Evolutionary conservation across 345 rosid genomes (phyloP).

Genomic region (Eucalyptus sp.): DNA sequence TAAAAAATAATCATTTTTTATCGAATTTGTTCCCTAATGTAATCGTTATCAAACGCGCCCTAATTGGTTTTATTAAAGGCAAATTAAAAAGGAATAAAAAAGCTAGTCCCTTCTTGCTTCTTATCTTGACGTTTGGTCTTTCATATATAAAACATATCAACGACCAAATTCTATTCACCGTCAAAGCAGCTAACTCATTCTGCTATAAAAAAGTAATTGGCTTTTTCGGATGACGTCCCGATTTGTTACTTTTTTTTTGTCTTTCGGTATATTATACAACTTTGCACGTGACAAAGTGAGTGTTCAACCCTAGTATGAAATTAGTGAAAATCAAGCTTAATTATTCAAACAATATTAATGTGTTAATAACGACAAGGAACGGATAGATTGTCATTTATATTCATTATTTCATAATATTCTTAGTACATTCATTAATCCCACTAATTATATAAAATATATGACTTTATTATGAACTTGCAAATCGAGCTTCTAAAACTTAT

Average conservation of each 20-base stretch:
- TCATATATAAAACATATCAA: background rate
- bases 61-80: background rate
- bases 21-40: no score
- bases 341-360: background rate
- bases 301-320: background rate
- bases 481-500: background rate
- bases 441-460: background rate
- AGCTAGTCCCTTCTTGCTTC: background rate
- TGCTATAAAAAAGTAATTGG: background rate
- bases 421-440: accelerated
- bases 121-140: background rate
- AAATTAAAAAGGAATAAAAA: no score
- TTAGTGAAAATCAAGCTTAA: background rate
- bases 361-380: accelerated
- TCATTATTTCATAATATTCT: accelerated
- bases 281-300: background rate
- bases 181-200: background rate
- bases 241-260: background rate
- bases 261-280: background rate
- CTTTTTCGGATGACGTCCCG: background rate
- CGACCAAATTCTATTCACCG: accelerated
- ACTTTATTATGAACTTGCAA: background rate
- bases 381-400: accelerated
- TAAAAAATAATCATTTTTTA: no score
- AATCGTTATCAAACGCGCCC: no score